These are phyloP conservation scores for Thermomucor indicae-seudaticae DNA, from an alignment of 371 early-diverging fungal genomes.

Conservation along the genomic window DNA sequence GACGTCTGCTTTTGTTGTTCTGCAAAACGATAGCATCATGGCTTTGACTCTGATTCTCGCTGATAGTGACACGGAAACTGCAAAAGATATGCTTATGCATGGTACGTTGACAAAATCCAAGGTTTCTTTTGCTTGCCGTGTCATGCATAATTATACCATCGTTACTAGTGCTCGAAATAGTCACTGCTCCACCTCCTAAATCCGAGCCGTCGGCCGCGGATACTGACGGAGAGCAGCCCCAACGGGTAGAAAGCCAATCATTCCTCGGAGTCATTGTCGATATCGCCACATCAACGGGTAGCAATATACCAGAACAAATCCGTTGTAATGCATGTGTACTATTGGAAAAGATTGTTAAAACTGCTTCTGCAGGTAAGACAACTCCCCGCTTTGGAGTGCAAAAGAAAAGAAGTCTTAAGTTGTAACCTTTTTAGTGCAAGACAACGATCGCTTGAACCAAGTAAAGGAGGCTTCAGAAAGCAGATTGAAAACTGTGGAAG, in stretches of 20 bases:
- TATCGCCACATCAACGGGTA: constrained; percentile 22
- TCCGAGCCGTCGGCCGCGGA: not conserved
- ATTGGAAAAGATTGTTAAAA: constrained; percentile 37
- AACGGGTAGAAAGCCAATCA: constrained; percentile 16
- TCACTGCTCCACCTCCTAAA: constrained; percentile 1
- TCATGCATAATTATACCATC: not conserved
- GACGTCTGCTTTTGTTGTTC: constrained; percentile 50
- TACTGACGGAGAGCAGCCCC: constrained; percentile 15
- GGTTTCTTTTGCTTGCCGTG: not conserved
- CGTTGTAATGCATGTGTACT: constrained; percentile 52
- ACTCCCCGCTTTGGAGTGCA: not conserved
- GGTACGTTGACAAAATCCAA: too few relatives aligned
- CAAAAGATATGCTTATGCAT: too few relatives aligned
- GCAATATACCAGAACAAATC: constrained; percentile 25
- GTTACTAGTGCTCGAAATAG: not conserved
- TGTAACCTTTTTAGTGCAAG: not conserved
- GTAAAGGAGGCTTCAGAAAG: not conserved
- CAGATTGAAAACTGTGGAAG: not conserved
- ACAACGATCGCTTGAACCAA: not conserved
- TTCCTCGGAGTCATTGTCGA: constrained; percentile 44
- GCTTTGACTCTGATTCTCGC: constrained; percentile 52
- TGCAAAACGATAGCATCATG: constrained; percentile 62
- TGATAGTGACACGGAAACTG: constrained; percentile 11
- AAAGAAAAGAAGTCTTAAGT: not conserved
- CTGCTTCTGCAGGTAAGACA: constrained; percentile 29